Evolutionary conservation across 352 stramenopile species (phyloP).

Genomic region (Pythium phragmitis): DNA sequence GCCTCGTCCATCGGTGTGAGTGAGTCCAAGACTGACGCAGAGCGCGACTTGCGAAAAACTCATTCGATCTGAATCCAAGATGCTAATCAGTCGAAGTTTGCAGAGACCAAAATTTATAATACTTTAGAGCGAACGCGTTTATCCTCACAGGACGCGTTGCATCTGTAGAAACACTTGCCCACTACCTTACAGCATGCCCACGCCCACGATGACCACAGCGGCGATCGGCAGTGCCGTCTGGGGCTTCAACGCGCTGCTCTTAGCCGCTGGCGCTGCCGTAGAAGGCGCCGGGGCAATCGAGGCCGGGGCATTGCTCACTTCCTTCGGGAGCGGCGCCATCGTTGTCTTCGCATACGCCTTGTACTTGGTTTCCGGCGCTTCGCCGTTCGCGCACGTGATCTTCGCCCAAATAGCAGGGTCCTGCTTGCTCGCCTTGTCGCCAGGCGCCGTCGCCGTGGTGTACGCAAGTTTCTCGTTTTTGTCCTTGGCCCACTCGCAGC

Average conservation of each 20-base stretch:
- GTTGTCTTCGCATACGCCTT: conserved; percentile 15
- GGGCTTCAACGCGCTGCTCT: conserved; percentile 4
- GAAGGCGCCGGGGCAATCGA: background rate
- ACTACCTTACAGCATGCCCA: background rate
- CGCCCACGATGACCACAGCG: background rate
- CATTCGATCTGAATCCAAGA: no score
- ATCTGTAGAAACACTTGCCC: no score
- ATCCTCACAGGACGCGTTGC: background rate
- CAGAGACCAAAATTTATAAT: no score
- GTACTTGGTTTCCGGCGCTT: conserved; percentile 17
- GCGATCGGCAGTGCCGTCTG: background rate
- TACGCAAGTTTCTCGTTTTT: conserved; percentile 26
- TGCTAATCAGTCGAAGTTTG: no score
- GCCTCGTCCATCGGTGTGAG: no score
- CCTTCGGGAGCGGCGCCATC: background rate
- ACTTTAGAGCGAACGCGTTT: background rate
- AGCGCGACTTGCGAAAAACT: no score
- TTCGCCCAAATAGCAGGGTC: conserved; percentile 18
- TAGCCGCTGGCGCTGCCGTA: conserved; percentile 1
- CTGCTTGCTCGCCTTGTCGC: conserved; percentile 22
- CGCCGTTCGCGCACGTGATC: conserved; percentile 21
- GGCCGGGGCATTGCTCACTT: background rate
- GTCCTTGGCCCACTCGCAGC: conserved; percentile 33
- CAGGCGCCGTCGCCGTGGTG: conserved; percentile 24
- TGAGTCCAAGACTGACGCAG: no score